Base-by-base conservation (phyloP, 2,329 filamentous ascomycete species). In the Fusarium proliferatum region DNA sequence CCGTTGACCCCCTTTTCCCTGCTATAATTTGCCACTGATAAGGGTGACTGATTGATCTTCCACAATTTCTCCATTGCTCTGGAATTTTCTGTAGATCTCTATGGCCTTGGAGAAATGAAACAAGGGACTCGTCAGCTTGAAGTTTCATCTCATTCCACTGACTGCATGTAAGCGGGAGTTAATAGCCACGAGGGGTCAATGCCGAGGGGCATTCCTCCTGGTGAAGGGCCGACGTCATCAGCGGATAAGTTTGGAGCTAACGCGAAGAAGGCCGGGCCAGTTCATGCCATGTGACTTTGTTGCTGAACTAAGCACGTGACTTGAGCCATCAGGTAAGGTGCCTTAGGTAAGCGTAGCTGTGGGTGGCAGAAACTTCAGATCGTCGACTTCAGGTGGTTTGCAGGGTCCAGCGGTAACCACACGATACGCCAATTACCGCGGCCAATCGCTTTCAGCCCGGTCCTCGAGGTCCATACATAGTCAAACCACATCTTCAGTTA, bases 321-420 rank as follows among this genome's bases (percentile, higher is more conserved):
- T 4, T 1, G 0, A 1, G 0, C 1, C 2, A 26, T 69, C 38
- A 58, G 21, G 30, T 66, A 69, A 69, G 23, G 1, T 3, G 0
- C 3, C 13, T 73, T 77, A 77, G 61, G 75, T 77, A 70, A 77
- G 39, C 66, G 9, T 19, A 45, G 28, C 34, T 26, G 41, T 33
- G 61, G 46, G 26, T 33, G 64, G 55, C 73, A 78, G 76, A 78
- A 78, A 78, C 76, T 78, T 78, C 76, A 72, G 69, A 73, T 72
- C 58, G 56, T 67, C 49, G 57, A 71, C 67, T 76, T 69, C 61
- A 67, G 66, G 62, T 69, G 64, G 56, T 66, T 48, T 36, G 46
- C 63, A 75, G 63, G 66, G 63, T 67, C 61, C 42, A 69, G 62
- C 60, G 58, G 60, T 63, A 72, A 67, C 59, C 71, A 55, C 61